phyloP scores from a whole-genome alignment of 2,329 filamentous ascomycete species.

The Talaromyces sp. region DNA sequence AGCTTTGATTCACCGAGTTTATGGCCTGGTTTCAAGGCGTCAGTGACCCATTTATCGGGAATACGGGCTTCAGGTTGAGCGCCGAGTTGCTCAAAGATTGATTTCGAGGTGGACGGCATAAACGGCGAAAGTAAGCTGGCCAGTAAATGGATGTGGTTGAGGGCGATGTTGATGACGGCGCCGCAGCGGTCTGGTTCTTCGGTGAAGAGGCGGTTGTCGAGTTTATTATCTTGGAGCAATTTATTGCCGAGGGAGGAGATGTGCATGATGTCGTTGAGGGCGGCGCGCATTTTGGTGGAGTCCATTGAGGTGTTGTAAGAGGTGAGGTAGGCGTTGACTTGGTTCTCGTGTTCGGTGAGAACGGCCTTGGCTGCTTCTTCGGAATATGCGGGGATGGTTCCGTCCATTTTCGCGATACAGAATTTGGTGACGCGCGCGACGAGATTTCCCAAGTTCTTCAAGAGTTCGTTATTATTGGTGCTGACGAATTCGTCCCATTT shows the following conservation, averaged over 20 bases:
- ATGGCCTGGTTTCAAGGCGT: constrained; percentile 65
- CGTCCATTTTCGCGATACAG: constrained; percentile 46
- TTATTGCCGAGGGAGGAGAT: constrained; percentile 59
- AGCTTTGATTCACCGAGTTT: constrained; percentile 75
- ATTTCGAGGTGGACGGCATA: constrained; percentile 72
- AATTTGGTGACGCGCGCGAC: constrained; percentile 73
- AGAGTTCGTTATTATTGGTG: constrained; percentile 84
- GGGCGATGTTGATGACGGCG: constrained; percentile 68
- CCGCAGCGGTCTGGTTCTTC: constrained; percentile 59
- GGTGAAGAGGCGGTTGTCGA: constrained; percentile 61
- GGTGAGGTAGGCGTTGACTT: constrained; percentile 51
- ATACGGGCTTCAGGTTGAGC: constrained; percentile 56
- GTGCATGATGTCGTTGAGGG: constrained; percentile 53
- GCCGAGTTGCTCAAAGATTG: constrained; percentile 75
- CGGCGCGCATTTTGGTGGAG: constrained; percentile 57
- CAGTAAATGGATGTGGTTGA: constrained; percentile 80
- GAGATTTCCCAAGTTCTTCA: constrained; percentile 69
- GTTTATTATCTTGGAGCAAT: constrained; percentile 57
- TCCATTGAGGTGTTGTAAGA: constrained; percentile 58
- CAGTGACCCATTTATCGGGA: constrained; percentile 60
- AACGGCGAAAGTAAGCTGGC: constrained; percentile 77
- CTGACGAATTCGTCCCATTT: constrained; percentile 82
- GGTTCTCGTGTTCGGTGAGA: constrained; percentile 42
- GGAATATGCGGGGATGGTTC: constrained; percentile 36
- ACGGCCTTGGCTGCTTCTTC: constrained; percentile 25